phyloP scores from a whole-genome alignment of 2,329 filamentous ascomycete genomes.

The Sporothrix humicola region DNA sequence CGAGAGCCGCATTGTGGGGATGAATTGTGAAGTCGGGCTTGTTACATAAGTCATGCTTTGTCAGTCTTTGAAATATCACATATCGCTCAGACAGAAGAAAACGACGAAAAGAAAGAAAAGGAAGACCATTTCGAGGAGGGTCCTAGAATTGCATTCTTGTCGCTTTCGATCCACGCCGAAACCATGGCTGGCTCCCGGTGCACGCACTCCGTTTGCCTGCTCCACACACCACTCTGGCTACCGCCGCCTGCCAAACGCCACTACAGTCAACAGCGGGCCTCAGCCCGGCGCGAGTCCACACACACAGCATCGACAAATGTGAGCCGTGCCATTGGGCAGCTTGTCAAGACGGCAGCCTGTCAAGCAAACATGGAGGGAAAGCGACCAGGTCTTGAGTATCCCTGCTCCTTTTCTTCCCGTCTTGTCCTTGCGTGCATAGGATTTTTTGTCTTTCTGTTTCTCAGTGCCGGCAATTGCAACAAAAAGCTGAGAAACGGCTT shows the following conservation, averaged over 20 bases:
- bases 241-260: background rate
- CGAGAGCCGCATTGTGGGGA: constrained; percentile 28
- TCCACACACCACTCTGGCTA: background rate
- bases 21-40: background rate
- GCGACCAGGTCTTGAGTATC: background rate
- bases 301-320: constrained; percentile 2
- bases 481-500: background rate
- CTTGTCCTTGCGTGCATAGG: background rate
- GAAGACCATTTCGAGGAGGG: background rate
- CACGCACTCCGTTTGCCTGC: background rate
- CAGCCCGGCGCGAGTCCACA: background rate
- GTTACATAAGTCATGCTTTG: background rate
- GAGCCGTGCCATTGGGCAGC: background rate
- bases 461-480: background rate
- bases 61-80: background rate
- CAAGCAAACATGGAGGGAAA: background rate
- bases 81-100: background rate
- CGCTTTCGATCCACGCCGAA: background rate
- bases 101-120: background rate
- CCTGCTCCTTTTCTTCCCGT: background rate
- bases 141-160: background rate
- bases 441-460: background rate
- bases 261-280: background rate
- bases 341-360: background rate
- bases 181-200: background rate